phyloP scores from a whole-genome alignment of 2,329 filamentous ascomycete species.

The Monosporascus ibericus region DNA sequence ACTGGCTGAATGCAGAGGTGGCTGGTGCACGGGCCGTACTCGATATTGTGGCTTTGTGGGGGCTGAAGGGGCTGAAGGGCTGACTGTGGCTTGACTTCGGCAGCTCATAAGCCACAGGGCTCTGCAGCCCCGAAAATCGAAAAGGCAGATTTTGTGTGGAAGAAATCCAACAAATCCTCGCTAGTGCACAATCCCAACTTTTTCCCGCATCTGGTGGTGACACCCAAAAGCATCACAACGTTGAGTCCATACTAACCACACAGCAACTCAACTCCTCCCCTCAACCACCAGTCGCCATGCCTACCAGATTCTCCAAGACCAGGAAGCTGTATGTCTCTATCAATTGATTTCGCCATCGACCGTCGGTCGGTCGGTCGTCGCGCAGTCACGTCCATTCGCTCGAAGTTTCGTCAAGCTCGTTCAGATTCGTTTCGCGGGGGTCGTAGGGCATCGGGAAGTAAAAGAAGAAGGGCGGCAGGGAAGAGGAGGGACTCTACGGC shows the following conservation, averaged over 20 bases:
- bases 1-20: background rate
- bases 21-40: background rate
- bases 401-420: background rate
- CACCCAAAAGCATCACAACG: background rate
- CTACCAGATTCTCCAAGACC: constrained; percentile 70
- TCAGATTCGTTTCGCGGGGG: background rate
- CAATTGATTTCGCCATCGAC: constrained; percentile 4
- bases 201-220: background rate
- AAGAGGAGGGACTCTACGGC: background rate
- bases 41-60: background rate
- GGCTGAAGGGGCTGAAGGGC: too few relatives aligned
- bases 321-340: constrained; percentile 63
- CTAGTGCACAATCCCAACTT: background rate
- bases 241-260: background rate
- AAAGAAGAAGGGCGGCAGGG: background rate
- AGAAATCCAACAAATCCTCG: background rate
- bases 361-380: constrained; percentile 10
- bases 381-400: constrained; percentile 2
- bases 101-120: background rate
- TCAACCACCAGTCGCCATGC: constrained; percentile 44
- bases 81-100: constrained; percentile 7
- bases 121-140: background rate
- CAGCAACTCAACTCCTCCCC: constrained; percentile 20
- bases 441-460: background rate
- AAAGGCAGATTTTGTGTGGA: background rate